Evolutionary conservation across 139 green algal species (phyloP).

Genomic region (Chlamydomonas sp.): DNA sequence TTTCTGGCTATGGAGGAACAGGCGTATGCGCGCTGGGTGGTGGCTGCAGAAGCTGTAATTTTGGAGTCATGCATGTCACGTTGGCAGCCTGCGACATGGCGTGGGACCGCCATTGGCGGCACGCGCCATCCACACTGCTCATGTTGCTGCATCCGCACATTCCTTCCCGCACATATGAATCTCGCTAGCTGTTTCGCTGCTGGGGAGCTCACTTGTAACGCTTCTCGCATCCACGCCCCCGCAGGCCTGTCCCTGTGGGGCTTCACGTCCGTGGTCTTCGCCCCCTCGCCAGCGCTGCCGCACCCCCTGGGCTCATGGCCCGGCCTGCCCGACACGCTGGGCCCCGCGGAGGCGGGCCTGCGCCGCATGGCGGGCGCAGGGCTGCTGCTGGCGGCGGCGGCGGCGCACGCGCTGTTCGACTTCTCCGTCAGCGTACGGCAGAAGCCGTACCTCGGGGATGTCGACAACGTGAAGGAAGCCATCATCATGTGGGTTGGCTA

Average conservation of each 20-base stretch:
- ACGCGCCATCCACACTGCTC: too few species aligned
- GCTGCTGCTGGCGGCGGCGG: constrained; percentile 23
- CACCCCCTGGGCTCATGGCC: constrained; percentile 2
- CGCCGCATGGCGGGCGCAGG: constrained; percentile 7
- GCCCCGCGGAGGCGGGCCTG: not conserved
- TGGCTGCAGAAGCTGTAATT: too few species aligned
- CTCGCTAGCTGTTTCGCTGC: not conserved
- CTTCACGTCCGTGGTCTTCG: not conserved
- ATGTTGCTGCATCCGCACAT: too few species aligned
- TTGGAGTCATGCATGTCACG: too few species aligned
- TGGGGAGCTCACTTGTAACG: not conserved
- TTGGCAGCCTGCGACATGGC: too few species aligned
- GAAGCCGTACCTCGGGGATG: not conserved
- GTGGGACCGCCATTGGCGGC: too few species aligned
- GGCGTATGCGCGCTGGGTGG: too few species aligned
- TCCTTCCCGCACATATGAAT: too few species aligned
- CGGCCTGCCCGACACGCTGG: not conserved
- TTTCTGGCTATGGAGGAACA: too few species aligned
- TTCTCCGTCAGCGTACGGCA: not conserved
- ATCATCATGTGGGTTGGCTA: constrained; percentile 2
- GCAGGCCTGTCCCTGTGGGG: constrained; percentile 4
- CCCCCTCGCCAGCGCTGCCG: not conserved
- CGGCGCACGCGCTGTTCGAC: constrained; percentile 27
- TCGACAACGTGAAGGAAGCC: not conserved
- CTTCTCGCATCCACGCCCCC: not conserved